phyloP scores from a whole-genome alignment of 208 protist genomes.

The Wallacemonas sp. region DNA sequence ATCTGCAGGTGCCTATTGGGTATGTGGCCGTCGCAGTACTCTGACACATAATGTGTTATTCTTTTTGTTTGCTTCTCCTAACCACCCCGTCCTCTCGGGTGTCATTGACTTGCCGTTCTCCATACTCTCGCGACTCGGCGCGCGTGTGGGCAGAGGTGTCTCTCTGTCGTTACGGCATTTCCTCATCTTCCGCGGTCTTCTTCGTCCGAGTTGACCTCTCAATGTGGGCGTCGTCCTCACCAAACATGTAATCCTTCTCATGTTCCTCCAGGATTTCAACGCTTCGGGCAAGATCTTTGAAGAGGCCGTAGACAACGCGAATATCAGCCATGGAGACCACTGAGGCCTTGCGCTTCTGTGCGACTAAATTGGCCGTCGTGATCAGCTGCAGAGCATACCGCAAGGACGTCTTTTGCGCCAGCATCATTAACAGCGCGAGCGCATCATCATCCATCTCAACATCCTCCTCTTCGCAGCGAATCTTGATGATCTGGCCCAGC shows the following conservation, averaged over 20 bases:
- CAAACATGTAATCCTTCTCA: constrained; percentile 92
- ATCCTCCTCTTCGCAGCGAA: constrained; percentile 99
- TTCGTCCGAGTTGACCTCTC: constrained; percentile 56
- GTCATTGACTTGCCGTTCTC: too few species aligned
- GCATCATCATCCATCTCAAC: constrained; percentile 98
- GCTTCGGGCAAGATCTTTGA: constrained; percentile 96
- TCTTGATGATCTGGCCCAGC: constrained; percentile 96
- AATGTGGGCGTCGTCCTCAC: constrained; percentile 78
- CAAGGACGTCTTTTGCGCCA: constrained; percentile 96
- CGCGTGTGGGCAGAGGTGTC: background rate
- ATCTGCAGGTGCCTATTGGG: too few species aligned
- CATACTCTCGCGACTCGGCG: too few species aligned
- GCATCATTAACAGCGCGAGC: constrained; percentile 94
- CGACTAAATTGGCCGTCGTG: constrained; percentile 96
- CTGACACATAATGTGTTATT: too few species aligned
- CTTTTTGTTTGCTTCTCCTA: too few species aligned
- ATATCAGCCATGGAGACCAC: constrained; percentile 97
- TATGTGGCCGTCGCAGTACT: too few species aligned
- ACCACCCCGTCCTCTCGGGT: too few species aligned
- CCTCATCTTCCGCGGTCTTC: constrained; percentile 13
- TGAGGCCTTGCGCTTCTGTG: constrained; percentile 92
- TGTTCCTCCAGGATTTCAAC: constrained; percentile 90
- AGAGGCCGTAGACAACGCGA: constrained; percentile 97
- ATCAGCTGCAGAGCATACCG: constrained; percentile 99
- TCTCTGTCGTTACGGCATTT: background rate